These are phyloP conservation scores for Boletus vinaceobasis DNA, from an alignment of 768 basidiomycete genomes.

Conservation along the genomic window DNA sequence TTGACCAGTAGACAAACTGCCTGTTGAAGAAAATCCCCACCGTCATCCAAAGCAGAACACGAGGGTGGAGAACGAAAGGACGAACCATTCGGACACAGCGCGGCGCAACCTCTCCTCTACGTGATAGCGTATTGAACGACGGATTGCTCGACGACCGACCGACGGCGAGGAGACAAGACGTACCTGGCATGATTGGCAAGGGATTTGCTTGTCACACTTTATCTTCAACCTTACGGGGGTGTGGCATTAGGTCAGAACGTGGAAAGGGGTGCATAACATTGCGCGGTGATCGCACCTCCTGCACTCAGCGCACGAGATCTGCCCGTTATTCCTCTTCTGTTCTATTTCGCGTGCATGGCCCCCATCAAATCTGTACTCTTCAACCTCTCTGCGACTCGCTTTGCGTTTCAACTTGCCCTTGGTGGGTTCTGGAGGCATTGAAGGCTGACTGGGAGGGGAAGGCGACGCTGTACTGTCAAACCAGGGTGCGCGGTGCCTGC, in stretches of 20 bases:
- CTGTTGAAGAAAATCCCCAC: slow-evolving; percentile 29
- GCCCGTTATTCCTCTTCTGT: slow-evolving; percentile 67
- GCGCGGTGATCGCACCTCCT: slow-evolving; percentile 65
- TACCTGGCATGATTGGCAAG: slow-evolving; percentile 74
- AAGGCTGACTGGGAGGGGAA: slow-evolving; percentile 8
- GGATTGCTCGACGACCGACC: not conserved
- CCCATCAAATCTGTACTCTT: slow-evolving; percentile 49
- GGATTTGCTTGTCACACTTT: slow-evolving; percentile 80
- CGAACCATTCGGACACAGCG: slow-evolving; percentile 69
- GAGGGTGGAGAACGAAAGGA: slow-evolving; percentile 9
- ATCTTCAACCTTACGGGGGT: slow-evolving; percentile 61
- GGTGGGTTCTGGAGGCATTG: slow-evolving; percentile 56
- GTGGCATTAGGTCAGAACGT: slow-evolving; percentile 20
- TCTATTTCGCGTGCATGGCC: slow-evolving; percentile 65
- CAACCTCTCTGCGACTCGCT: slow-evolving; percentile 46
- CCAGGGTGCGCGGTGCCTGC: slow-evolving; percentile 13
- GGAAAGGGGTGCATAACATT: slow-evolving; percentile 25
- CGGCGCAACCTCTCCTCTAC: slow-evolving; percentile 63
- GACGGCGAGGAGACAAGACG: slow-evolving; percentile 11
- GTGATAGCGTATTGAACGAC: slow-evolving; percentile 2
- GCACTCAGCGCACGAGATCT: slow-evolving; percentile 81
- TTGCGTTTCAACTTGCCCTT: slow-evolving; percentile 51
- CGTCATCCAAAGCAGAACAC: not conserved
- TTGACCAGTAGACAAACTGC: slow-evolving; percentile 75
- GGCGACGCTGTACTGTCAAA: slow-evolving; percentile 3